These are phyloP conservation scores for Trypanosoma theileri DNA, from an alignment of 208 protist species.

Conservation along the genomic window DNA sequence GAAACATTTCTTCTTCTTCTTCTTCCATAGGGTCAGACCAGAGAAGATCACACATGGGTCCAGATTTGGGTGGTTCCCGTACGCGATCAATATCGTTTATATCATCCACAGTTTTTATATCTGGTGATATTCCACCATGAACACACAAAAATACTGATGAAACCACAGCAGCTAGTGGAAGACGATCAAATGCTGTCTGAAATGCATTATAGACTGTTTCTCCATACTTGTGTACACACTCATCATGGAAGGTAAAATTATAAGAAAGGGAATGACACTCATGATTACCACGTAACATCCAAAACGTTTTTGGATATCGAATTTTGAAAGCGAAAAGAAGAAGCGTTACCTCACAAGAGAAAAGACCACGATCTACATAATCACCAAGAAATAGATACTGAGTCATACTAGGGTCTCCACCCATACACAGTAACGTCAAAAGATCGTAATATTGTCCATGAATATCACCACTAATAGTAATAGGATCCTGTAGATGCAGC, in stretches of 20 bases:
- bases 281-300: conserved; percentile 90
- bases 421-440: conserved; percentile 67
- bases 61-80: conserved; percentile 57
- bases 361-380: conserved; percentile 83
- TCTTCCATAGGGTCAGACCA: conserved; percentile 91
- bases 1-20: conserved; percentile 42
- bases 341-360: conserved; percentile 58
- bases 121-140: conserved; percentile 66
- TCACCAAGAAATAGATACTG: conserved; percentile 98
- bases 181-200: conserved; percentile 47
- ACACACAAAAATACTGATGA: conserved; percentile 69
- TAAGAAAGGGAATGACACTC: conserved; percentile 86
- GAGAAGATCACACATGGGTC: conserved; percentile 84
- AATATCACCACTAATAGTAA: conserved; percentile 93
- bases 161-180: conserved; percentile 73
- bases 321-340: conserved; percentile 81
- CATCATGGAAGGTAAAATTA: conserved; percentile 90
- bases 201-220: conserved; percentile 59
- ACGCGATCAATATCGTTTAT: conserved; percentile 78
- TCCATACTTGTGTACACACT: conserved; percentile 78
- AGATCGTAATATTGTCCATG: conserved; percentile 94
- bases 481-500: conserved; percentile 44
- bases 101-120: conserved; percentile 41
- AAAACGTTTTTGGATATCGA: conserved; percentile 68
- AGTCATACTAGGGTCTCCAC: conserved; percentile 60